Base-by-base conservation (phyloP, 768 basidiomycete genomes). In the Royoungia palumana region DNA sequence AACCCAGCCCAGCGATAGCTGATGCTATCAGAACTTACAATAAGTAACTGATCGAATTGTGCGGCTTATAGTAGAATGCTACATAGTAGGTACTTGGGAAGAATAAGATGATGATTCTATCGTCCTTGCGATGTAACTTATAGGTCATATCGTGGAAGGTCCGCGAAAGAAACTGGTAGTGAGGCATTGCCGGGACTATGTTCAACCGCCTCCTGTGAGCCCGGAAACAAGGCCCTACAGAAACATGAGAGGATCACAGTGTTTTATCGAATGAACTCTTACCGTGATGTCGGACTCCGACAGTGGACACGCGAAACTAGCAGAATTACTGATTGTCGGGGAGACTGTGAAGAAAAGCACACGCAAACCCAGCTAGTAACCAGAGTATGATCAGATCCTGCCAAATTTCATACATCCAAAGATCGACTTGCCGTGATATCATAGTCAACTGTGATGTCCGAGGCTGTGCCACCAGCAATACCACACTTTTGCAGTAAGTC, bases 401-500 rank as follows among this genome's bases (percentile, higher is more conserved):
- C 37, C 27, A 41, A 13, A 41, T 37, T 34, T 22, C 12, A 11
- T n/a, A 10, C 37, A 24, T 32, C 25, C 20, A 16, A 25, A 56
- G 17, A 12, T 32, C 30, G 25, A 45, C 53, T 44, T 46, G 82
- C 87, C 49, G 76, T 82, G 35, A 92, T 78, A 52, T 81, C 79
- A 59, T 89, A 89, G 27, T 79, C 60, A 22, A 93, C 73, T 1
- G 65, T 70, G 34, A 93, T 70, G 35, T 85, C 69, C 5, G 62
- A 65, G 51, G 70, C 76, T 24, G 71, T 47, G 10, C 70, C 65
- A 10, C 77, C 79, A 1, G 56, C 51, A 36, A 79, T 57, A 39
- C 83, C 83, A 59, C 89, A 93, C 57, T 82, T 86, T 9, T 57
- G 55, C 2, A 75, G 78, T 21, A 93, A 56, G 61, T 90, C 85